Conservation (phyloP, 805 yeast species). For the Metschnikowia drakensbergensis region DNA sequence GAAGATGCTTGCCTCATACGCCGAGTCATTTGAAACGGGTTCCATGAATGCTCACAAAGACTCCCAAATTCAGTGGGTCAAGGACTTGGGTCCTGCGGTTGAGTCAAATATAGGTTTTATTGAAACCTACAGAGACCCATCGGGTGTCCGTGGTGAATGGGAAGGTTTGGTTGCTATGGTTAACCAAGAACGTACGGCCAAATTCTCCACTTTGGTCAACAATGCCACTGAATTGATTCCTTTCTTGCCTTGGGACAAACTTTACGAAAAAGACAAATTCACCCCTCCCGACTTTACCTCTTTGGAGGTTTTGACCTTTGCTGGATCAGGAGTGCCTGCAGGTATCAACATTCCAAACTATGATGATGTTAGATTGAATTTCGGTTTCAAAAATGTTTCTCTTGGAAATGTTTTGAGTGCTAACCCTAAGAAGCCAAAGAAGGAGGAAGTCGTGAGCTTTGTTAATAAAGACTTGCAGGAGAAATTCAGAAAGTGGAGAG, state of each 20-base stretch:
- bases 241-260: conserved; percentile 72
- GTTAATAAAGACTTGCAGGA: conserved; percentile 50
- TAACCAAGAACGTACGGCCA: conserved; percentile 79
- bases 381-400: conserved; percentile 88
- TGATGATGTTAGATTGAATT: conserved; percentile 78
- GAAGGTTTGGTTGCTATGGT: conserved; percentile 90
- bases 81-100: conserved; percentile 70
- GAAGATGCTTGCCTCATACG: conserved; percentile 62
- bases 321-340: conserved; percentile 88
- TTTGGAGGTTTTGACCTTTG: conserved; percentile 82
- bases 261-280: conserved; percentile 78
- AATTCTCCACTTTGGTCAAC: conserved; percentile 65
- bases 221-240: conserved; percentile 62
- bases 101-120: conserved; percentile 83
- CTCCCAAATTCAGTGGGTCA: conserved; percentile 84
- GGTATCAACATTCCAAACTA: conserved; percentile 93
- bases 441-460: conserved; percentile 67
- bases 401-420: conserved; percentile 82
- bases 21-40: conserved; percentile 71
- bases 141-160: conserved; percentile 92
- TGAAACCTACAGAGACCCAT: conserved; percentile 89
- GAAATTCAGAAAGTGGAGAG: conserved; percentile 65
- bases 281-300: conserved; percentile 93
- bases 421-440: conserved; percentile 55
- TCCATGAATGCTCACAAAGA: conserved; percentile 81